Percentiles rank a stretch among this genome's conserved stretches.
Conservation (phyloP, 495 filamentous ascomycete genomes). For the Penicillium malachiteum region DNA sequence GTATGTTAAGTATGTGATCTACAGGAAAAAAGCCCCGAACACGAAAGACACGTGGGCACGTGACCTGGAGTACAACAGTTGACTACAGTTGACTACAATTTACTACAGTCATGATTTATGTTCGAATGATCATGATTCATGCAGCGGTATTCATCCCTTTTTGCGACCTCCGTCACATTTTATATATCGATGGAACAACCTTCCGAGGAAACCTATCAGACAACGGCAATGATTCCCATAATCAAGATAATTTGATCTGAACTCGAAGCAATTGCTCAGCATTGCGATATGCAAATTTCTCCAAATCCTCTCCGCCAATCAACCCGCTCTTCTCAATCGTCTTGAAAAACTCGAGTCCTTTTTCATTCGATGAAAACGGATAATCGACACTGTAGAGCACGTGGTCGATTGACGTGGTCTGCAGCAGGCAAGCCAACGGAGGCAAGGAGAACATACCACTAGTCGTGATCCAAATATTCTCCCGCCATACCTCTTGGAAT, state of each 20-base stretch:
- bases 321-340: slow-evolving; percentile 41
- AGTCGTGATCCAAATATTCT: slow-evolving; percentile 42
- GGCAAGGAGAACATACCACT: slow-evolving; percentile 31
- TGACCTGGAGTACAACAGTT: background rate
- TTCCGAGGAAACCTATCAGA: too few relatives aligned
- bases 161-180: background rate
- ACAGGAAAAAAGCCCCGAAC: slow-evolving; percentile 8
- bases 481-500: slow-evolving; percentile 39
- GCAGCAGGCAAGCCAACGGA: slow-evolving; percentile 42
- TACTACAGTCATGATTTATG: too few relatives aligned
- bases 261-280: slow-evolving; percentile 48
- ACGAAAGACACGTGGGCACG: slow-evolving; percentile 21
- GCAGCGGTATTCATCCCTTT: too few relatives aligned
- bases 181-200: background rate
- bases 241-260: background rate
- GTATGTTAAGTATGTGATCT: background rate
- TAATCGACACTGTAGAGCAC: slow-evolving; percentile 62
- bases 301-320: slow-evolving; percentile 48
- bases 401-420: slow-evolving; percentile 45
- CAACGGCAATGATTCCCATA: background rate
- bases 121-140: too few relatives aligned
- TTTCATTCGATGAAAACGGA: slow-evolving; percentile 51
- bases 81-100: too few relatives aligned
- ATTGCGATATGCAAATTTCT: slow-evolving; percentile 55
- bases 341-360: slow-evolving; percentile 43